Conservation (phyloP, 2,329 filamentous ascomycete species). For the Ophiocordyceps unilateralis region DNA sequence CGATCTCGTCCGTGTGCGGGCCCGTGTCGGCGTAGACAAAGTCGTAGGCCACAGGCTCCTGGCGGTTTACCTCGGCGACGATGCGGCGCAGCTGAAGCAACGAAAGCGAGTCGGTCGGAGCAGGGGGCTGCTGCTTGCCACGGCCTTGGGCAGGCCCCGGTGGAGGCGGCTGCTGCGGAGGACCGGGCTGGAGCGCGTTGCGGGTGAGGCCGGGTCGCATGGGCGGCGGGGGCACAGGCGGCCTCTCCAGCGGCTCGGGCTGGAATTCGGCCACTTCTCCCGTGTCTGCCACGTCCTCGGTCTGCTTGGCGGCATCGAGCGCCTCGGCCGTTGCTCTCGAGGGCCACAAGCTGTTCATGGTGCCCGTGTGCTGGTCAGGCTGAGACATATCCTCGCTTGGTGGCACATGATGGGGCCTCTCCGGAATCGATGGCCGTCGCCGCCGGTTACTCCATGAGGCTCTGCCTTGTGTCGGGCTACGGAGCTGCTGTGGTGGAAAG, state of each 20-base stretch:
- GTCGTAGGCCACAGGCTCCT: slow-evolving; percentile 62
- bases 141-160: background rate
- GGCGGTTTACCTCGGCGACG: slow-evolving; percentile 54
- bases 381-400: slow-evolving; percentile 1
- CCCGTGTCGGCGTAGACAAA: slow-evolving; percentile 65
- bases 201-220: slow-evolving; percentile 5
- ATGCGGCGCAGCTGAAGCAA: slow-evolving; percentile 56
- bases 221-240: slow-evolving; percentile 4
- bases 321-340: slow-evolving; percentile 15
- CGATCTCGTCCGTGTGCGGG: slow-evolving; percentile 69
- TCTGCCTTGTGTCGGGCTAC: background rate
- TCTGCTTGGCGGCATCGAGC: slow-evolving; percentile 9
- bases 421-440: background rate
- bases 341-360: slow-evolving; percentile 28
- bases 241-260: slow-evolving; percentile 18
- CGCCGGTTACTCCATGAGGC: background rate
- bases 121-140: slow-evolving; percentile 9
- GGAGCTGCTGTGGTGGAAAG: background rate
- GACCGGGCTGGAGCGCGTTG: slow-evolving; percentile 11
- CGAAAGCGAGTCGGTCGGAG: slow-evolving; percentile 52
- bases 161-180: slow-evolving; percentile 1
- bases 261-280: slow-evolving; percentile 16
- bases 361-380: slow-evolving; percentile 7
- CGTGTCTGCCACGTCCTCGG: slow-evolving; percentile 23
- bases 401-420: slow-evolving; percentile 4